These are phyloP conservation scores for Neurospora sublineolata DNA, from an alignment of 495 filamentous ascomycete species.

Conservation along the genomic window DNA sequence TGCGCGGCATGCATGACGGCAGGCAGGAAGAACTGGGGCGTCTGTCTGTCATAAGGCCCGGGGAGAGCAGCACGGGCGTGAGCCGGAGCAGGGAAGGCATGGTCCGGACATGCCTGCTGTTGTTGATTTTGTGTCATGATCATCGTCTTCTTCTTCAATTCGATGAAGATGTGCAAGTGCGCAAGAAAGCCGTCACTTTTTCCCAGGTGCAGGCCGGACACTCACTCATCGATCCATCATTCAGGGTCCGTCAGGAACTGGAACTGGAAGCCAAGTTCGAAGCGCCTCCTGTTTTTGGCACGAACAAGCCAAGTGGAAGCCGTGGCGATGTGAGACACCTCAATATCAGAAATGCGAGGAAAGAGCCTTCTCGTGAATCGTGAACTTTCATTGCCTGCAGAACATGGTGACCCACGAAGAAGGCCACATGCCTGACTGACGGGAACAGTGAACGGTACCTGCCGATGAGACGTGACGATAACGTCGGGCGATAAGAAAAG, in stretches of 20 bases:
- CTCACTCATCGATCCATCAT: background rate
- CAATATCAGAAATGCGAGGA: background rate
- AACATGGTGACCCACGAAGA: no score
- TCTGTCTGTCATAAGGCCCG: accelerated
- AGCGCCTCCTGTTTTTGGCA: no score
- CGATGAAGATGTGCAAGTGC: background rate
- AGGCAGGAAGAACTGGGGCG: no score
- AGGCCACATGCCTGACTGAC: no score
- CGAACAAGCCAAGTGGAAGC: no score
- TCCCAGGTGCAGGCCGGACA: background rate
- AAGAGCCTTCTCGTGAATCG: background rate
- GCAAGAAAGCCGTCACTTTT: background rate
- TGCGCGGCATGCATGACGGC: no score
- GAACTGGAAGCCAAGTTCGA: no score
- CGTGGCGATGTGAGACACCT: background rate
- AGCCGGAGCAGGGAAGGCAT: background rate
- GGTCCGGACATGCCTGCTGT: background rate
- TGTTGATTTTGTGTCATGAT: background rate
- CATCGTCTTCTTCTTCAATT: background rate
- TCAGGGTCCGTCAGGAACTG: no score
- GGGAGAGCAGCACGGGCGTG: no score
- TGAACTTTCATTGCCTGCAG: background rate
- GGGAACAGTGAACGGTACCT: no score
- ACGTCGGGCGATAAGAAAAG: no score
- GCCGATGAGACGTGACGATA: no score